phyloP scores from a whole-genome alignment of 495 filamentous ascomycete genomes.

The Penicillium diatomitis region DNA sequence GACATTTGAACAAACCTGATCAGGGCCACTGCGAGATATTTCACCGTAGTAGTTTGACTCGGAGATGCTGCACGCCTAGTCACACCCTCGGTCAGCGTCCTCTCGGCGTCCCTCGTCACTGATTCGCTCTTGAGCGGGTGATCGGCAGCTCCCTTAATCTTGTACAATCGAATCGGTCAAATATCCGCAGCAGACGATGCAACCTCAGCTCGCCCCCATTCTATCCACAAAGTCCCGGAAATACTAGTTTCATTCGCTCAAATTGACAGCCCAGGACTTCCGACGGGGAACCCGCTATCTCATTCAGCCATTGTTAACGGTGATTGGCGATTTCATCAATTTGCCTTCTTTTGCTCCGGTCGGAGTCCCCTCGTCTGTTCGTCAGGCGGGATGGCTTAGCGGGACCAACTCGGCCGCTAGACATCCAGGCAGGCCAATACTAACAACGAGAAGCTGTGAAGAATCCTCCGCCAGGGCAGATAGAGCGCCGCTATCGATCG shows the following conservation, averaged over 20 bases:
- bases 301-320: not conserved
- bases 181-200: constrained; percentile 18
- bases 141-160: constrained; percentile 14
- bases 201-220: constrained; percentile 8
- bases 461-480: not conserved
- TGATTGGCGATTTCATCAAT: constrained; percentile 1
- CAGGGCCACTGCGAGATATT: too few relatives aligned
- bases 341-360: not conserved
- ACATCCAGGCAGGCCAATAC: not conserved
- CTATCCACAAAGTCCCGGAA: not conserved
- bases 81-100: not conserved
- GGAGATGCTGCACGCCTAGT: constrained; percentile 4
- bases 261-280: not conserved
- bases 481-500: constrained; percentile 16
- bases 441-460: not conserved
- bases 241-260: constrained; percentile 3
- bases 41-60: too few relatives aligned
- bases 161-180: constrained; percentile 3
- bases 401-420: not conserved
- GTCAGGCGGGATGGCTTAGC: not conserved
- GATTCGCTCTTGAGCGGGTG: constrained; percentile 1
- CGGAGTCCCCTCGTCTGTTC: constrained; percentile 1
- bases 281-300: constrained; percentile 1
- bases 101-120: not conserved
- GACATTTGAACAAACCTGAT: too few relatives aligned